These are phyloP conservation scores for Allium cepa DNA, from an alignment of 106 monocot genomes.

Conservation along the genomic window DNA sequence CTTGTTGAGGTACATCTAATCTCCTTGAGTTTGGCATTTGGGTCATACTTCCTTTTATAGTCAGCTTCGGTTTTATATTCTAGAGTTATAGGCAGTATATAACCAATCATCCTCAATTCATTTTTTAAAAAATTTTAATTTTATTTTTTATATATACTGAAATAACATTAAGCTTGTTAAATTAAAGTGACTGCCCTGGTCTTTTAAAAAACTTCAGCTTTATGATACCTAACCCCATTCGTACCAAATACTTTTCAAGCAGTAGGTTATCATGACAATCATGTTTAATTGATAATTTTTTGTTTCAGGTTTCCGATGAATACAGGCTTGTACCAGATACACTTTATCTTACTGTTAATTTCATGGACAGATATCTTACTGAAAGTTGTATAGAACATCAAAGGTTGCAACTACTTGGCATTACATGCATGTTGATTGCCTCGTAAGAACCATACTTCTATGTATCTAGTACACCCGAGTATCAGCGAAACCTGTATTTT, in stretches of 20 bases:
- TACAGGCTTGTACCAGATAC: slow-evolving; percentile 89
- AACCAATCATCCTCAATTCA: too few relatives aligned
- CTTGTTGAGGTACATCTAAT: slow-evolving; percentile 75
- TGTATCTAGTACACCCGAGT: too few relatives aligned
- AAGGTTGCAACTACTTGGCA: slow-evolving; percentile 70
- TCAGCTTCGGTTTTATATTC: too few relatives aligned
- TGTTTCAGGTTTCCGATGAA: slow-evolving; percentile 84
- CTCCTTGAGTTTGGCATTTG: background rate
- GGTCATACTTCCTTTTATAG: too few relatives aligned
- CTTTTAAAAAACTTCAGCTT: too few relatives aligned
- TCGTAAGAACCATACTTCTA: slow-evolving; percentile 35
- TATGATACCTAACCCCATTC: too few relatives aligned
- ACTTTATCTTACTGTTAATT: slow-evolving; percentile 72
- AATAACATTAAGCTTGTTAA: too few relatives aligned
- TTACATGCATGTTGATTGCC: slow-evolving; percentile 79
- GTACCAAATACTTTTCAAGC: background rate
- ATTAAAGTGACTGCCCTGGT: too few relatives aligned
- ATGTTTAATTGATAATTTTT: background rate
- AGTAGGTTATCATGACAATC: background rate
- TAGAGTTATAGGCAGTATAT: too few relatives aligned
- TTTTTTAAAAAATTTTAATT: too few relatives aligned
- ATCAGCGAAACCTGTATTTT: background rate
- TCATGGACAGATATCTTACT: slow-evolving; percentile 73
- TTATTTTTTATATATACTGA: too few relatives aligned
- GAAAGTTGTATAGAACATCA: slow-evolving; percentile 59